These are phyloP conservation scores for Saccharomycopsis guyanensis DNA, from an alignment of 805 yeast genomes.

Conservation along the genomic window DNA sequence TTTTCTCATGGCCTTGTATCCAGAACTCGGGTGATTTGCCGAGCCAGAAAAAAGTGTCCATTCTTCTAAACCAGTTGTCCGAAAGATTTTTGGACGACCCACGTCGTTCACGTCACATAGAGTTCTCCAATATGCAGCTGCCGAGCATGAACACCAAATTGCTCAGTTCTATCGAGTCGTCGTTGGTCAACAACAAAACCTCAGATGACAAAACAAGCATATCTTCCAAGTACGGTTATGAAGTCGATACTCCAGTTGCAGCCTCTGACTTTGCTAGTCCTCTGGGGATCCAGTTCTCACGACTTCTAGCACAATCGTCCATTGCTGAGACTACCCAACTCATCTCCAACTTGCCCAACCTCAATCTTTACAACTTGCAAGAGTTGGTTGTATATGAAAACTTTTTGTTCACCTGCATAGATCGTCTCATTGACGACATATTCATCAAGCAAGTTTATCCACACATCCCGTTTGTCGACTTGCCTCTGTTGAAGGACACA, in stretches of 20 bases:
- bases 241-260: not conserved
- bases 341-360: not conserved
- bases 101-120: not conserved
- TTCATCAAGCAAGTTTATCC: not conserved
- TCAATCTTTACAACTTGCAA: not conserved
- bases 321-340: not conserved
- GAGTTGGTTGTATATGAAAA: not conserved
- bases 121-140: not conserved
- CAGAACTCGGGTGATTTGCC: not conserved
- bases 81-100: not conserved
- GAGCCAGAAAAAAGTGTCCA: not conserved
- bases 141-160: not conserved
- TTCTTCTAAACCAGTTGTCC: not conserved
- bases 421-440: not conserved
- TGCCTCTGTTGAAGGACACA: not conserved
- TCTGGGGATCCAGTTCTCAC: not conserved
- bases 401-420: not conserved
- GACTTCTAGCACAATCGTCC: not conserved
- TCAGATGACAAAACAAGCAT: too few species aligned
- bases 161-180: not conserved
- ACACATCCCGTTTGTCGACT: not conserved
- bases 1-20: not conserved
- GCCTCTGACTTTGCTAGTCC: not conserved
- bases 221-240: not conserved
- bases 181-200: not conserved